Base-by-base conservation (phyloP, 169 alveolate genomes). In the Plasmodium reichenowi region DNA sequence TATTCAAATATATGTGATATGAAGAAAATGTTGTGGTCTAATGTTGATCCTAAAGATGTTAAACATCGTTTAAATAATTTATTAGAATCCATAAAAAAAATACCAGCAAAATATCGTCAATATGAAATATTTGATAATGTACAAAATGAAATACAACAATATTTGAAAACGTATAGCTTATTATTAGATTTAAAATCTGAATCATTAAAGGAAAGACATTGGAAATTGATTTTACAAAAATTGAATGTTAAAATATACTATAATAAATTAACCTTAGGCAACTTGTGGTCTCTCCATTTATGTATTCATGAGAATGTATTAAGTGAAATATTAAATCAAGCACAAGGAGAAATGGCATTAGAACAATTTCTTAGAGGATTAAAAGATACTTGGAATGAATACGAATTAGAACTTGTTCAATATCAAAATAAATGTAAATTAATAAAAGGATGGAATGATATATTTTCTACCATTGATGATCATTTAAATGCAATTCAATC, bases 381-480 rank as follows among this genome's bases (percentile, higher is more conserved):
- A 58, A 97, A 97, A 89, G 99, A 97, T 17, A 91, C 94, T 52
- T 97, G 99, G 99, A 95, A 92, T 74, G 95, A 91, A 71, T 94
- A 94, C 73, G 98, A 96, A 78, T 74, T 97, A 74, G 98, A 96
- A 60, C 80, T 96, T 54, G 97, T 96, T 15, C 95, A 96, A 38
- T 96, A 97, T 93, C 96, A 98, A 88, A 95, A 94, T 75, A 97
- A 97, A 88, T 97, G 99, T 88, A 96, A 97, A 87, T 95, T 98
- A 62, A 97, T 98, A 56, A 96, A 95, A 76, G 99, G 99, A 0
- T 98, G 99, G 99, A 99, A 98, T 76, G 99, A 97, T 26, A 94
- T 98, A 58, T 98, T 98, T 88, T 94, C 97, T 22, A 93, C 95
- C 67, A 94, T 98, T 29, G 99, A 98, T 70, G 99, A 98, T 88